phyloP scores from a whole-genome alignment of 352 stramenopile species.

The Phytophthora capsici region DNA sequence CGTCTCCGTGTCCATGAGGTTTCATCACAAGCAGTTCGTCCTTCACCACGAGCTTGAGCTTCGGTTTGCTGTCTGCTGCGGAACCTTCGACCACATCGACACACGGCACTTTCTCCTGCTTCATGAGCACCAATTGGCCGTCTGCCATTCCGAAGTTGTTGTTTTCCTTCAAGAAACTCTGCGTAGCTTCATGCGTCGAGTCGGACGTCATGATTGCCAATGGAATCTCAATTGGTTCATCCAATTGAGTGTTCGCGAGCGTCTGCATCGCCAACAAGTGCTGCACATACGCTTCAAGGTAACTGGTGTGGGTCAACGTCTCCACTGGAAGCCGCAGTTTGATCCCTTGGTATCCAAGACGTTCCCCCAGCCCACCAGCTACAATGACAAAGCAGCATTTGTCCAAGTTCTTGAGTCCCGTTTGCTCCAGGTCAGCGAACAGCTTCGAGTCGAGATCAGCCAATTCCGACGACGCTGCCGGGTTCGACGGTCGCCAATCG shows the following conservation, averaged over 20 bases:
- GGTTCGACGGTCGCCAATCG: conserved; percentile 62
- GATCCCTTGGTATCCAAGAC: conserved; percentile 96
- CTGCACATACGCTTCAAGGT: conserved; percentile 94
- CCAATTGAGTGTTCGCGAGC: conserved; percentile 29
- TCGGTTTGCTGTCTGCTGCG: conserved; percentile 34
- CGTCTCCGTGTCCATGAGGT: conserved; percentile 98
- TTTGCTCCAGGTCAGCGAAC: conserved; percentile 56
- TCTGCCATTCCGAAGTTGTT: conserved; percentile 95
- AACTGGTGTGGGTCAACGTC: conserved; percentile 88
- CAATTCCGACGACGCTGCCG: conserved; percentile 33
- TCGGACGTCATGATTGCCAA: conserved; percentile 98
- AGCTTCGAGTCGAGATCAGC: conserved; percentile 44
- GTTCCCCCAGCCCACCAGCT: conserved; percentile 96
- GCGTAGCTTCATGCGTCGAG: conserved; percentile 94
- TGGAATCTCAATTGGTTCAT: conserved; percentile 64
- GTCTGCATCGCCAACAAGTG: conserved; percentile 94
- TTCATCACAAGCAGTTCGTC: conserved; percentile 90
- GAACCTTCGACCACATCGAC: conserved; percentile 49
- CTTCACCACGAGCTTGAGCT: conserved; percentile 79
- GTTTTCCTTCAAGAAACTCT: conserved; percentile 89
- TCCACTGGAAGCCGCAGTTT: conserved; percentile 97
- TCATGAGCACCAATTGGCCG: conserved; percentile 95
- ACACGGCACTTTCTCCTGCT: conserved; percentile 97
- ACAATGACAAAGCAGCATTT: conserved; percentile 96
- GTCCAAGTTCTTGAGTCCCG: conserved; percentile 63